phyloP scores from a whole-genome alignment of 2,329 filamentous ascomycete genomes.

The Botrytis hyacinthi region DNA sequence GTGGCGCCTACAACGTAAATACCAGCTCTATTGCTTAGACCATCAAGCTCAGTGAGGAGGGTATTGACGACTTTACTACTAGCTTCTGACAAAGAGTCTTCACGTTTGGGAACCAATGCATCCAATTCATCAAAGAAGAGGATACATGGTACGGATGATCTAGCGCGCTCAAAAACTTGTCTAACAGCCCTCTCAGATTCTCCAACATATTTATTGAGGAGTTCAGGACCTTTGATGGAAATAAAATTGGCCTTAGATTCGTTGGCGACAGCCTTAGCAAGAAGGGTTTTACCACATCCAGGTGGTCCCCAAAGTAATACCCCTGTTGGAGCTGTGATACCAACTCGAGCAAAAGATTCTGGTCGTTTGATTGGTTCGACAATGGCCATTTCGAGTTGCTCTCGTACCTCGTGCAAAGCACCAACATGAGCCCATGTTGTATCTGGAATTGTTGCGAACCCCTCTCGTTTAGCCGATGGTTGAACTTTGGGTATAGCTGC shows the following conservation, averaged over 20 bases:
- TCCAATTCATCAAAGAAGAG: constrained; percentile 99
- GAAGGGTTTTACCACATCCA: constrained; percentile 92
- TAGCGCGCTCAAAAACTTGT: constrained; percentile 85
- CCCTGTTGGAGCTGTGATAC: constrained; percentile 78
- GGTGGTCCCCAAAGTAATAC: constrained; percentile 96
- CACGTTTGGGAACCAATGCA: constrained; percentile 81
- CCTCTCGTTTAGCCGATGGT: constrained; percentile 83
- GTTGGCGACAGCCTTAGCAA: constrained; percentile 94
- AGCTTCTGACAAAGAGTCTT: constrained; percentile 75
- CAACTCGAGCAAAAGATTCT: constrained; percentile 70
- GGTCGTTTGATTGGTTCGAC: constrained; percentile 86
- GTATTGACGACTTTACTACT: constrained; percentile 91
- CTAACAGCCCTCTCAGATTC: constrained; percentile 92
- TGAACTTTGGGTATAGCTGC: constrained; percentile 72
- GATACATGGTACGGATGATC: constrained; percentile 84
- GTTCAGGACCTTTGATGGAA: constrained; percentile 91
- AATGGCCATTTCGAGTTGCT: constrained; percentile 80
- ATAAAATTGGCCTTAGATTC: constrained; percentile 98
- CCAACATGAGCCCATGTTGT: constrained; percentile 94
- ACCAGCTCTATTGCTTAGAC: constrained; percentile 72
- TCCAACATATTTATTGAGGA: constrained; percentile 96
- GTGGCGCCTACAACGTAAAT: constrained; percentile 96
- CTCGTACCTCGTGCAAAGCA: constrained; percentile 73
- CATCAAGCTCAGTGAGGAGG: constrained; percentile 89
- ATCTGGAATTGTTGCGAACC: constrained; percentile 90